Base-by-base conservation (phyloP, 2,329 filamentous ascomycete species). In the Rugonectria rugulosa region DNA sequence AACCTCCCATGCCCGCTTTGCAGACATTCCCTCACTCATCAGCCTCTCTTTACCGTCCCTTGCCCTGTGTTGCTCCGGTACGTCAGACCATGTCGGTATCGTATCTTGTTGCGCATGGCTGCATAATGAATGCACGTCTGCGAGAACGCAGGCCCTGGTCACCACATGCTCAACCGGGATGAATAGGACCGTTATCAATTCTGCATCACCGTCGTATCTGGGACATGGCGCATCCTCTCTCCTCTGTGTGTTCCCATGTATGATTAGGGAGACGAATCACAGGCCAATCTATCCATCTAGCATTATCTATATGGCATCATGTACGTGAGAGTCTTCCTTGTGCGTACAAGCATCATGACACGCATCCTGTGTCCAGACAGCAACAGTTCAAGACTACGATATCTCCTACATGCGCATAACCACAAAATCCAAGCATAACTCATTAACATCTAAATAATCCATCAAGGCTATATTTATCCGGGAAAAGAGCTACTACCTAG, bases 281-380 rank as follows among this genome's bases (percentile, higher is more conserved):
- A 41, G 49, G 34, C 34, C 32, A 41, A 15, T 26, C 23, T 37
- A 31, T 53, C 19, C 31, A 53, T 48, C 51, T 43, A 29, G 17
- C 51, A 54, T 54, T 9, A 8, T 11, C 14, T 37, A 31, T 48
- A 43, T 43, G 24, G 14, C 43, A 54, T 54, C 12, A 8, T 9
- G n/a, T 19, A 6, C 31, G 10, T 44, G 42, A 37, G 52, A 38
- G 17, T 27, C 29, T 40, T 27, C 24, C 38, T 54, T 24, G 37
- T 24, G 38, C 17, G 15, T 21, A 15, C 31, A 17, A 9, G 14
- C 17, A 19, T n/a, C 34, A 15, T 26, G 19, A 20, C 34, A 21
- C 36, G 42, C 45, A 31, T 26, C 45, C 26, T 26, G 9, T 41
- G 24, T 11, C 20, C 20, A n/a, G 24, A n/a, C n/a, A n/a, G n/a